phyloP scores from a whole-genome alignment of 2,329 filamentous ascomycete species.

The Pseudocercospora macadamiae region DNA sequence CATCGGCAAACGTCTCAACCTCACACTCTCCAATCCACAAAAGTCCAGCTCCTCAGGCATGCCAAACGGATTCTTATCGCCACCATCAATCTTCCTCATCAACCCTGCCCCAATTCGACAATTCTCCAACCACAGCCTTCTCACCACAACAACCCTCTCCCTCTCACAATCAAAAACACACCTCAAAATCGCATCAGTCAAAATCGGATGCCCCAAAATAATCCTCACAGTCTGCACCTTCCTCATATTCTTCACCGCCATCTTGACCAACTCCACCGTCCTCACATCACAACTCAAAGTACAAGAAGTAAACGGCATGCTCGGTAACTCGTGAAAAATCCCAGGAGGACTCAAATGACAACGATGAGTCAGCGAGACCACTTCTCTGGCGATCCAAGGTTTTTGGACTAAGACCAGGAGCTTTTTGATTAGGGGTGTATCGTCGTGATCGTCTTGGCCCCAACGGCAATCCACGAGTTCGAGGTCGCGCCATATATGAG shows the following conservation, averaged over 20 bases:
- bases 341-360: conserved; percentile 51
- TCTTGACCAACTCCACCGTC: conserved; percentile 43
- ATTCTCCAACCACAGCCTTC: conserved; percentile 52
- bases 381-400: conserved; percentile 45
- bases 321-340: conserved; percentile 49
- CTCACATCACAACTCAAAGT: conserved; percentile 46
- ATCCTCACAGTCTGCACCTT: conserved; percentile 50
- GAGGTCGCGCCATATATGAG: conserved; percentile 46
- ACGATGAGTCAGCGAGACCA: conserved; percentile 48
- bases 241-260: conserved; percentile 45
- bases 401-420: conserved; percentile 48
- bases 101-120: conserved; percentile 41
- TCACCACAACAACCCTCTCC: conserved; percentile 36
- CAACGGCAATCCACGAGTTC: conserved; percentile 45
- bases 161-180: conserved; percentile 43
- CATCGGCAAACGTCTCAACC: conserved; percentile 46
- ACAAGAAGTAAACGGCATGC: conserved; percentile 43
- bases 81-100: conserved; percentile 5
- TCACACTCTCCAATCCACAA: conserved; percentile 44
- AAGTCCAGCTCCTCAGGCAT: conserved; percentile 33
- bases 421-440: conserved; percentile 49
- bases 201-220: conserved; percentile 47
- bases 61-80: conserved; percentile 23
- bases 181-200: conserved; percentile 45
- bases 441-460: conserved; percentile 39